Conservation (phyloP, 2,329 filamentous ascomycete species). For the Pseudopithomyces maydicus region DNA sequence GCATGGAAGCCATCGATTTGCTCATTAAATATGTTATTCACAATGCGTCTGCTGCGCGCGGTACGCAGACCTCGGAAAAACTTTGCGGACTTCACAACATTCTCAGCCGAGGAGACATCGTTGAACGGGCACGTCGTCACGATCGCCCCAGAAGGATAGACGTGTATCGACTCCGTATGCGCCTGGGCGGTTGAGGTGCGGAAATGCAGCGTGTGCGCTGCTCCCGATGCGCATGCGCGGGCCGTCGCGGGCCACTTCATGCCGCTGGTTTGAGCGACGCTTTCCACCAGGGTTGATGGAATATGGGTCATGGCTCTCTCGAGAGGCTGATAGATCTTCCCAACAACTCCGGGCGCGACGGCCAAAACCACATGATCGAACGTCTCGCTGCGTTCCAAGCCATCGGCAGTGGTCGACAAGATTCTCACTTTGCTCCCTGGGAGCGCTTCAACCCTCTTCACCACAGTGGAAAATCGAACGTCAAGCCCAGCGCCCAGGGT, state of each 20-base stretch:
- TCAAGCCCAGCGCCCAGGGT: slow-evolving; percentile 50
- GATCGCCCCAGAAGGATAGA: slow-evolving; percentile 56
- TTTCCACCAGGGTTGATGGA: slow-evolving; percentile 56
- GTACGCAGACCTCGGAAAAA: slow-evolving; percentile 62
- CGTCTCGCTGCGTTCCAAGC: slow-evolving; percentile 28
- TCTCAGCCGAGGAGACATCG: slow-evolving; percentile 44
- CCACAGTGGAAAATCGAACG: slow-evolving; percentile 49
- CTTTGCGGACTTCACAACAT: slow-evolving; percentile 49
- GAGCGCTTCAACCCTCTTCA: slow-evolving; percentile 42
- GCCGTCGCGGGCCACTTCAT: slow-evolving; percentile 15
- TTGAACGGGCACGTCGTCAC: slow-evolving; percentile 60
- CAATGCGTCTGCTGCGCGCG: slow-evolving; percentile 52
- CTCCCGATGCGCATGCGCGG: not conserved
- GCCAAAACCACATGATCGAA: slow-evolving; percentile 62
- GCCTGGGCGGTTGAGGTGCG: slow-evolving; percentile 37
- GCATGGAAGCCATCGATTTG: not conserved
- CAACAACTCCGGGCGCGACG: slow-evolving; percentile 60
- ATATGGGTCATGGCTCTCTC: slow-evolving; percentile 47
- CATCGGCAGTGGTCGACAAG: slow-evolving; percentile 22
- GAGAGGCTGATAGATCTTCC: slow-evolving; percentile 54
- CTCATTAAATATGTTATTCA: slow-evolving; percentile 53
- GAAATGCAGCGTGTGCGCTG: slow-evolving; percentile 28
- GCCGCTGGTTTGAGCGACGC: slow-evolving; percentile 52
- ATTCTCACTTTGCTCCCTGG: slow-evolving; percentile 41
- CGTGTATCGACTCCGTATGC: slow-evolving; percentile 59